Evolutionary conservation across 441 rosid genomes (phyloP).

Genomic region (Jatropha podagrica): DNA sequence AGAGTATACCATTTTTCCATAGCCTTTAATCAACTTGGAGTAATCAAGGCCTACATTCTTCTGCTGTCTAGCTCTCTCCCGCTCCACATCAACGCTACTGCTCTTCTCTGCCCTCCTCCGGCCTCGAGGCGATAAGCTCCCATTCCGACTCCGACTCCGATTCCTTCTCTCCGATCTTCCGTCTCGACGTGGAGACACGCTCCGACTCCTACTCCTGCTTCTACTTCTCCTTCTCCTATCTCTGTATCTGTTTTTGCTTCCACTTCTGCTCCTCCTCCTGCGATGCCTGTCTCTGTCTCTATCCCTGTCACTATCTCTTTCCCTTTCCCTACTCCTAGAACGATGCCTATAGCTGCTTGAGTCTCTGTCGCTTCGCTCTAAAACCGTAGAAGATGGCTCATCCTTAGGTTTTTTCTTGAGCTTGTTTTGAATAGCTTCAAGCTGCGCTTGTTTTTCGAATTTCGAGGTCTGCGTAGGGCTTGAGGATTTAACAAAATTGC

Average conservation of each 20-base stretch:
- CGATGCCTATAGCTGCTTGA: conserved; percentile 37
- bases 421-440: conserved; percentile 67
- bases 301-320: conserved; percentile 33
- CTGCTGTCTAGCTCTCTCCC: conserved; percentile 33
- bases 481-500: conserved; percentile 69
- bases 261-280: conserved; percentile 16
- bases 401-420: conserved; percentile 57
- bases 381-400: conserved; percentile 34
- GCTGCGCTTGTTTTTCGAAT: conserved; percentile 56
- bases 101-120: conserved; percentile 41
- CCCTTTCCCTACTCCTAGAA: conserved; percentile 44
- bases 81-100: conserved; percentile 18
- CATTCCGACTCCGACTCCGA: conserved; percentile 30
- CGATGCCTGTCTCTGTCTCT: conserved; percentile 30
- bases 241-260: conserved; percentile 22
- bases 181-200: conserved; percentile 42
- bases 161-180: conserved; percentile 33
- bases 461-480: conserved; percentile 48
- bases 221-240: conserved; percentile 24
- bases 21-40: conserved; percentile 61
- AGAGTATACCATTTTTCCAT: conserved; percentile 59
- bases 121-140: conserved; percentile 30
- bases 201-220: conserved; percentile 21
- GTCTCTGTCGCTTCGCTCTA: conserved; percentile 32
- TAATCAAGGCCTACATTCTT: conserved; percentile 47